Evolutionary conservation across 129 eudicot genomes (phyloP).

Genomic region (Scalesia atractyloides): DNA sequence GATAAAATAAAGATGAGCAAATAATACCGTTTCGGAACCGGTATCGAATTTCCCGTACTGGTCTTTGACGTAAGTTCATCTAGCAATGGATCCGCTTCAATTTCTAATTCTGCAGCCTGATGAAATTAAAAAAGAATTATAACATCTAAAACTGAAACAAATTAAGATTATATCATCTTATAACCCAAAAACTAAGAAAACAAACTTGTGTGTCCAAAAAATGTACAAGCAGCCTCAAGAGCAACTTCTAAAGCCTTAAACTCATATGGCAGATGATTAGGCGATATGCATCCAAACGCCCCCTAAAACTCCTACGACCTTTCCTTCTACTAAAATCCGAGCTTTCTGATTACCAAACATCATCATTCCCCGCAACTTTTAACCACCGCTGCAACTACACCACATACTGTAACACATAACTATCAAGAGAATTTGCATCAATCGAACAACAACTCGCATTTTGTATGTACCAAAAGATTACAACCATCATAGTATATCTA

Average conservation of each 20-base stretch:
- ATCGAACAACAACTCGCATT: no score
- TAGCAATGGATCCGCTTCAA: constrained; percentile 90
- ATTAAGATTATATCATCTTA: neutral
- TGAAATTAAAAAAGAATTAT: constrained; percentile 13
- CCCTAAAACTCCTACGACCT: constrained; percentile 58
- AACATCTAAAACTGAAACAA: neutral
- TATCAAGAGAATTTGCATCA: constrained; percentile 89
- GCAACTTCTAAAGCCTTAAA: constrained; percentile 97
- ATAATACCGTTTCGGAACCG: no score
- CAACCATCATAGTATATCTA: no score
- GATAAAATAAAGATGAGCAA: no score
- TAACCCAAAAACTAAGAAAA: neutral
- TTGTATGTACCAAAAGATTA: no score
- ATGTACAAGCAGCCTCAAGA: constrained; percentile 91
- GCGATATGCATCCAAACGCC: constrained; percentile 62
- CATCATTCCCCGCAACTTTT: constrained; percentile 55
- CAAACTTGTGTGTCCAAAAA: constrained; percentile 86
- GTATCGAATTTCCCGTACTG: no score
- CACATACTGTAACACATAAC: constrained; percentile 80
- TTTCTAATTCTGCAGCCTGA: constrained; percentile 86
- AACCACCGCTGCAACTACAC: constrained; percentile 80
- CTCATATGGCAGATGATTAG: constrained; percentile 91
- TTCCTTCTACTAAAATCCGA: constrained; percentile 50
- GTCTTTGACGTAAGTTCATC: constrained; percentile 94
- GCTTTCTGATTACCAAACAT: constrained; percentile 76